phyloP scores from a whole-genome alignment of 495 filamentous ascomycete species.

The Cercophora scortea region DNA sequence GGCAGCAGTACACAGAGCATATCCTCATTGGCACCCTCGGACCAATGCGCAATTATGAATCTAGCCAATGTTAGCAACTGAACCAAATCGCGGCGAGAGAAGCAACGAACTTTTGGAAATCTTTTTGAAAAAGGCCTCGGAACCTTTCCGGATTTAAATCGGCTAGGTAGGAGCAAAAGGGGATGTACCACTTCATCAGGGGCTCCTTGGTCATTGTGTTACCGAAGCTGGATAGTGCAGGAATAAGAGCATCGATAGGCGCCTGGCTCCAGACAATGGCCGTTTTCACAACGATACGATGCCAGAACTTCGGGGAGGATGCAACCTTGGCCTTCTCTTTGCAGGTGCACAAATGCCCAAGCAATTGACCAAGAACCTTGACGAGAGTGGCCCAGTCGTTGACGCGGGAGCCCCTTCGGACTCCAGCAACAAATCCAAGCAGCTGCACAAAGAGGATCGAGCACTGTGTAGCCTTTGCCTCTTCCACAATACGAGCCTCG shows the following conservation, averaged over 20 bases:
- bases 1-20: conserved; percentile 64
- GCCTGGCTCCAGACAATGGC: conserved; percentile 66
- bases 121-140: conserved; percentile 62
- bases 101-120: conserved; percentile 61
- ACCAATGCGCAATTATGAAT: conserved; percentile 70
- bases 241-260: conserved; percentile 73
- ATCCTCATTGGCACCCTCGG: conserved; percentile 50
- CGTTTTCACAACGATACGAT: conserved; percentile 48
- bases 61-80: conserved; percentile 26
- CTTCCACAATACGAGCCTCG: conserved; percentile 47
- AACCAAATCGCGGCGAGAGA: not conserved
- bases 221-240: conserved; percentile 54
- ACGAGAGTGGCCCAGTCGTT: conserved; percentile 62
- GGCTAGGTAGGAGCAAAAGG: conserved; percentile 74
- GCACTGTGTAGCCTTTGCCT: conserved; percentile 29
- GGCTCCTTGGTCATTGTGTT: conserved; percentile 53
- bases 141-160: conserved; percentile 70
- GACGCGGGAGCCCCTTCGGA: conserved; percentile 70
- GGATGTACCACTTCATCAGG: conserved; percentile 63
- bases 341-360: conserved; percentile 35
- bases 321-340: conserved; percentile 29
- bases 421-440: conserved; percentile 60
- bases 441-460: conserved; percentile 50
- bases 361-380: conserved; percentile 45
- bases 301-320: conserved; percentile 42